Conservation (phyloP, 1,139 yeast genomes). For the Protomyces arabidopsidicola region DNA sequence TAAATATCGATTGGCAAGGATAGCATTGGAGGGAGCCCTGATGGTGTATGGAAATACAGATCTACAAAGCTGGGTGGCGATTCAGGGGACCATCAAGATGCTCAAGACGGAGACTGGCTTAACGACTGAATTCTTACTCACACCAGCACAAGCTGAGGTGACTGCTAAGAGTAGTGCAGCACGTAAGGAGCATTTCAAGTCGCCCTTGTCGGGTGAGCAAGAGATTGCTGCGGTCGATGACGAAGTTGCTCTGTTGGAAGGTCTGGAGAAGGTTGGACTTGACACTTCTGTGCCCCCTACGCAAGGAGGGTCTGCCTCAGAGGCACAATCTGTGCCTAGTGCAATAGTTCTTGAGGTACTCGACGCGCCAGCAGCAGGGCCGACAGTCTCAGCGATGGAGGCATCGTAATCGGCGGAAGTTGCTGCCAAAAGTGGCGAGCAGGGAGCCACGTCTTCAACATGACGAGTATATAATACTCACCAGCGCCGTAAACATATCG, state of each 20-base stretch:
- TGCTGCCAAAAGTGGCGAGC: too few species aligned
- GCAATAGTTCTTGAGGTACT: too few species aligned
- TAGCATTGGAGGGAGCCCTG: constrained; percentile 6
- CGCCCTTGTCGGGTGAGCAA: not conserved
- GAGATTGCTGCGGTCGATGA: not conserved
- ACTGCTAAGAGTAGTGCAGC: not conserved
- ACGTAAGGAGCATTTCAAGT: not conserved
- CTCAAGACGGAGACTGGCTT: constrained; percentile 22
- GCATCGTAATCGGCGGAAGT: too few species aligned
- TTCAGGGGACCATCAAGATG: constrained; percentile 20
- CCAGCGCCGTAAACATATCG: too few species aligned
- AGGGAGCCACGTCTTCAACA: too few species aligned
- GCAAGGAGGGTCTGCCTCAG: too few species aligned
- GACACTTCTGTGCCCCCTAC: not conserved
- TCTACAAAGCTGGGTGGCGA: constrained; percentile 12
- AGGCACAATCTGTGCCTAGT: too few species aligned
- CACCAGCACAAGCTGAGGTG: constrained; percentile 1
- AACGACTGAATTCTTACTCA: constrained; percentile 9
- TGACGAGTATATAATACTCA: too few species aligned
- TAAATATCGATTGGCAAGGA: constrained; percentile 14
- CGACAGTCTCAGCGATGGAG: too few species aligned
- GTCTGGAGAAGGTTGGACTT: not conserved
- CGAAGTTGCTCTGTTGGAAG: not conserved
- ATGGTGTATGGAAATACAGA: constrained; percentile 10
- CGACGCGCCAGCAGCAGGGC: too few species aligned